Conservation (phyloP, 2,329 filamentous ascomycete genomes). For the Cephalotrichum gorgonifer region DNA sequence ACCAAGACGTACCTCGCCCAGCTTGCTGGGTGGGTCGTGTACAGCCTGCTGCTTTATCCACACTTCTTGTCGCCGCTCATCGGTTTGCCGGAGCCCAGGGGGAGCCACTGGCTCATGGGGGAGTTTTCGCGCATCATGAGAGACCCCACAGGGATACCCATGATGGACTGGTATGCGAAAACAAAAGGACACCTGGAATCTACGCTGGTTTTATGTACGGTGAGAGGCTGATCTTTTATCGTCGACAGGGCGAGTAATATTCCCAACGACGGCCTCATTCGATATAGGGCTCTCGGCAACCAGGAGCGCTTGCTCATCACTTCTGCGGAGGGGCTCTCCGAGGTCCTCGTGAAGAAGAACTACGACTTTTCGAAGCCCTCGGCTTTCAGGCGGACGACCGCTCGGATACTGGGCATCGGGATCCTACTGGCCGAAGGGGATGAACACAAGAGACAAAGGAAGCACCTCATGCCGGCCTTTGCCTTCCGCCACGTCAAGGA, state of each 20-base stretch:
- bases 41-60: constrained; percentile 35
- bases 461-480: constrained; percentile 73
- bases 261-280: constrained; percentile 59
- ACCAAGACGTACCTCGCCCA: constrained; percentile 22
- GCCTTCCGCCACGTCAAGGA: constrained; percentile 79
- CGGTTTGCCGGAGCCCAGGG: constrained; percentile 32
- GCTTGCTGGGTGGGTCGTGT: constrained; percentile 25
- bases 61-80: constrained; percentile 38
- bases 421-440: constrained; percentile 81
- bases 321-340: constrained; percentile 54
- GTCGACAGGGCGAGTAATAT: constrained; percentile 43
- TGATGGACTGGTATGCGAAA: constrained; percentile 33
- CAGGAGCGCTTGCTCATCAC: constrained; percentile 51
- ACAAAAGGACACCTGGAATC: background rate
- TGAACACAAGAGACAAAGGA: constrained; percentile 74
- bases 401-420: constrained; percentile 57
- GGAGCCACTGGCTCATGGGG: constrained; percentile 35
- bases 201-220: background rate
- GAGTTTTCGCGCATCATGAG: constrained; percentile 22
- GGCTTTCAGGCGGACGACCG: constrained; percentile 42
- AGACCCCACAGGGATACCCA: constrained; percentile 30
- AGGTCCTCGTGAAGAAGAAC: constrained; percentile 57
- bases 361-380: constrained; percentile 61
- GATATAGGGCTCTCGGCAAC: constrained; percentile 54
- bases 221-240: constrained; percentile 2